Conservation (phyloP, 306 rosid genomes). For the Astragalus glycyphyllos region DNA sequence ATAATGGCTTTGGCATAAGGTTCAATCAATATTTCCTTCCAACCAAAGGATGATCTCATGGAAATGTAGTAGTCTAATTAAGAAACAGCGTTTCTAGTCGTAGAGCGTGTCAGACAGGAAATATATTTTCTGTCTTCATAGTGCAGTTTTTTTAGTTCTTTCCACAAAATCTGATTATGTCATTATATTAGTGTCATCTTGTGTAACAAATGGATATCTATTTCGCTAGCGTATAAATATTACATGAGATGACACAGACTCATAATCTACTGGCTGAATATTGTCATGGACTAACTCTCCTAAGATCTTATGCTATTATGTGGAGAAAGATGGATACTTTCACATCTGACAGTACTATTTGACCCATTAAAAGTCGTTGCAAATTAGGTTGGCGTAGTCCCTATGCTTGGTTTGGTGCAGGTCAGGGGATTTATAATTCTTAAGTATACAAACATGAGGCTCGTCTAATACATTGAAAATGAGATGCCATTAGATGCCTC, state of each 20-base stretch:
- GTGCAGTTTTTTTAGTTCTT: not conserved
- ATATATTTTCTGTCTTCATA: not conserved
- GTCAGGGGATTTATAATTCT: conserved; percentile 8
- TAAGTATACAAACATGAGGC: conserved; percentile 16
- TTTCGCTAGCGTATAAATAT: not conserved
- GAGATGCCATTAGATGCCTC: conserved; percentile 19
- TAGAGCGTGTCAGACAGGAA: not conserved
- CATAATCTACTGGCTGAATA: conserved; percentile 1
- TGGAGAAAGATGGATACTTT: not conserved
- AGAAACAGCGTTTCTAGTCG: conserved; percentile 11
- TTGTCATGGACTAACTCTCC: not conserved
- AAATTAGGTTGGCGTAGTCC: not conserved
- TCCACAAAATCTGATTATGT: not conserved
- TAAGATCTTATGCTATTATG: not conserved
- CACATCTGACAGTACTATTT: not conserved
- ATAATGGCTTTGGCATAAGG: not conserved
- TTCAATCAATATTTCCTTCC: not conserved
- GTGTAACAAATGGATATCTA: not conserved
- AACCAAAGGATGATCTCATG: conserved; percentile 8
- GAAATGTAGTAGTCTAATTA: not conserved
- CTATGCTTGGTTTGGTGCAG: conserved; percentile 16
- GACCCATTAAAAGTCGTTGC: not conserved
- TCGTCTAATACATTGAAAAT: conserved; percentile 2
- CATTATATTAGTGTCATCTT: conserved; percentile 7
- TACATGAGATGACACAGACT: conserved; percentile 2